These are phyloP conservation scores for Filobasidium uniguttulatum DNA, from an alignment of 1,284 basidiomycete species.

Conservation along the genomic window DNA sequence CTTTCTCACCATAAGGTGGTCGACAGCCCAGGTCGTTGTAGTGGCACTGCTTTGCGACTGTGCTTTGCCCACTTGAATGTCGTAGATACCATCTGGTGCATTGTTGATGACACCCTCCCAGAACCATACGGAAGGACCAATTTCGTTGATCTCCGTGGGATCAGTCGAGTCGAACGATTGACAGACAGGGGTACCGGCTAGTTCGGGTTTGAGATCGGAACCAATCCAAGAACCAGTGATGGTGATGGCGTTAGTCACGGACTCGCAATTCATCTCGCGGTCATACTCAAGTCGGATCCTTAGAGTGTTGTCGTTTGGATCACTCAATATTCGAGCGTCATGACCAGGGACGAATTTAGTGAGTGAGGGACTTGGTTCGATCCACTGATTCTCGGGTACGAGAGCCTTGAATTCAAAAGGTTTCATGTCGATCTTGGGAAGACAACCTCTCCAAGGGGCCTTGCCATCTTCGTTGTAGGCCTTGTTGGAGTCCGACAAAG, in stretches of 20 bases:
- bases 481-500: constrained; percentile 48
- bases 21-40: constrained; percentile 39
- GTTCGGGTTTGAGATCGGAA: constrained; percentile 43
- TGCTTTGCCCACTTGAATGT: constrained; percentile 49
- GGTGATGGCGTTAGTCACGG: constrained; percentile 48
- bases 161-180: constrained; percentile 26
- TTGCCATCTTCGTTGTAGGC: constrained; percentile 46
- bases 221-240: constrained; percentile 56
- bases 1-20: constrained; percentile 66
- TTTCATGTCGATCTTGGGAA: constrained; percentile 50
- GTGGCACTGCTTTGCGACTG: constrained; percentile 33
- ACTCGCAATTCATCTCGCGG: constrained; percentile 54
- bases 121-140: constrained; percentile 48
- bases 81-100: constrained; percentile 65
- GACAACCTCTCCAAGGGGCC: constrained; percentile 59
- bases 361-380: constrained; percentile 52
- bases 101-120: constrained; percentile 59
- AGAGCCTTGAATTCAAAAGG: constrained; percentile 67
- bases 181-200: constrained; percentile 25
- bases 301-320: constrained; percentile 47
- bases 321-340: constrained; percentile 53
- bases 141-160: constrained; percentile 39
- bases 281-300: constrained; percentile 66
- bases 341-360: constrained; percentile 71
- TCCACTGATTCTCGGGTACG: constrained; percentile 56